phyloP scores from a whole-genome alignment of 495 filamentous ascomycete genomes.

The Venustampulla echinocandica region DNA sequence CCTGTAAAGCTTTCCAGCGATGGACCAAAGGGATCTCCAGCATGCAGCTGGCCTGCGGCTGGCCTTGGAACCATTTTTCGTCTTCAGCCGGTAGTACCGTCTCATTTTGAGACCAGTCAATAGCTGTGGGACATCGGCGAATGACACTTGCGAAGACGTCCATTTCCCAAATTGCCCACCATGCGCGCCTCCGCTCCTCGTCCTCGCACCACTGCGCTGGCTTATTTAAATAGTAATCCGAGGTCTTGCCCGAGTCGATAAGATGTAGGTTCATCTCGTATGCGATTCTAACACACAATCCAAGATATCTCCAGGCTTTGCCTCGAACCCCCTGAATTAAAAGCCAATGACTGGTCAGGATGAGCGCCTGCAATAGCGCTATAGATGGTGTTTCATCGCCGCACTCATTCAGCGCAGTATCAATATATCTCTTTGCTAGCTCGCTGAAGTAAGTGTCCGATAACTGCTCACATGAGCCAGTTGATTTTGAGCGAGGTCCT shows the following conservation, averaged over 20 bases:
- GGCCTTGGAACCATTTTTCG: constrained; percentile 25
- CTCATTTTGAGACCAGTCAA: constrained; percentile 25
- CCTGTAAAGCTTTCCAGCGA: constrained; percentile 26
- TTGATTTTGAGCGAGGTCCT: neutral
- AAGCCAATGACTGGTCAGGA: constrained; percentile 21
- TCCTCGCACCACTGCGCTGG: too few relatives aligned
- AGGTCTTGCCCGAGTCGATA: neutral
- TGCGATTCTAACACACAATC: constrained; percentile 25
- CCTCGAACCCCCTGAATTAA: constrained; percentile 26
- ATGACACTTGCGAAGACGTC: constrained; percentile 31
- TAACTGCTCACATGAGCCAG: neutral
- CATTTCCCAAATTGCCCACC: constrained; percentile 36
- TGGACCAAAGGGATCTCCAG: constrained; percentile 19
- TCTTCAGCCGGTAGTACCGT: constrained; percentile 24
- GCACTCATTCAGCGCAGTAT: constrained; percentile 22
- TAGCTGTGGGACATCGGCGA: constrained; percentile 25
- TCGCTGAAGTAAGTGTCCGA: neutral
- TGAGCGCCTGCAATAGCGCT: constrained; percentile 24
- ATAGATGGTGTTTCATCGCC: constrained; percentile 24
- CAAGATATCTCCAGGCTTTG: constrained; percentile 25
- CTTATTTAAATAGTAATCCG: too few relatives aligned
- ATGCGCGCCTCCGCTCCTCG: constrained; percentile 26
- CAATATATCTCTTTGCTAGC: constrained; percentile 16
- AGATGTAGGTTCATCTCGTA: constrained; percentile 28
- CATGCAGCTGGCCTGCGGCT: constrained; percentile 23